phyloP scores from a whole-genome alignment of 2,329 filamentous ascomycete genomes.

The Pseudogymnoascus sp. region DNA sequence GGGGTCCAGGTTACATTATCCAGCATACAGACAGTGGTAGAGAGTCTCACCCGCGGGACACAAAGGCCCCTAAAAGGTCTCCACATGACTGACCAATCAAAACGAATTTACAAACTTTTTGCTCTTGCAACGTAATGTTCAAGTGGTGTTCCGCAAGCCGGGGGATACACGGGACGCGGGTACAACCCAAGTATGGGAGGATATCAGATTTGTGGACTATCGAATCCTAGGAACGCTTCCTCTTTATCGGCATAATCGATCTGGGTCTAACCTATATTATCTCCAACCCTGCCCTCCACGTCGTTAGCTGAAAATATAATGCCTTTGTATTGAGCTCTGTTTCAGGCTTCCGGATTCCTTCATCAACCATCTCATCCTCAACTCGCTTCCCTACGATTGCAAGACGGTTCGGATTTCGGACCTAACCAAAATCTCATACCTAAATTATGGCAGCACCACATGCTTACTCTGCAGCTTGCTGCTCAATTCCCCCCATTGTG shows the following conservation, averaged over 20 bases:
- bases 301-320: neutral
- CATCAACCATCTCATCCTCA: neutral
- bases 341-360: neutral
- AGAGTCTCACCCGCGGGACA: neutral
- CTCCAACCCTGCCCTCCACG: neutral
- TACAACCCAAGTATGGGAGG: neutral
- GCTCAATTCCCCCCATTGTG: slow-evolving; percentile 52
- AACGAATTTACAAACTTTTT: neutral
- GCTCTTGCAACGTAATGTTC: too few relatives aligned
- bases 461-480: slow-evolving; percentile 50
- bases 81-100: neutral
- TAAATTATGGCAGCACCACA: slow-evolving; percentile 19
- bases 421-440: neutral
- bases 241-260: neutral
- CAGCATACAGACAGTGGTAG: neutral
- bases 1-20: neutral
- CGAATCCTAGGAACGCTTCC: neutral
- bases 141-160: neutral
- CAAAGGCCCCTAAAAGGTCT: neutral
- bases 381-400: neutral
- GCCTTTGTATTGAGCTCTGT: neutral
- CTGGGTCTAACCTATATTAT: neutral
- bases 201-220: neutral
- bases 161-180: neutral
- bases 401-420: neutral